Evolutionary conservation across 2,329 filamentous ascomycete species (phyloP).

Genomic region (Xylariaceae sp.): DNA sequence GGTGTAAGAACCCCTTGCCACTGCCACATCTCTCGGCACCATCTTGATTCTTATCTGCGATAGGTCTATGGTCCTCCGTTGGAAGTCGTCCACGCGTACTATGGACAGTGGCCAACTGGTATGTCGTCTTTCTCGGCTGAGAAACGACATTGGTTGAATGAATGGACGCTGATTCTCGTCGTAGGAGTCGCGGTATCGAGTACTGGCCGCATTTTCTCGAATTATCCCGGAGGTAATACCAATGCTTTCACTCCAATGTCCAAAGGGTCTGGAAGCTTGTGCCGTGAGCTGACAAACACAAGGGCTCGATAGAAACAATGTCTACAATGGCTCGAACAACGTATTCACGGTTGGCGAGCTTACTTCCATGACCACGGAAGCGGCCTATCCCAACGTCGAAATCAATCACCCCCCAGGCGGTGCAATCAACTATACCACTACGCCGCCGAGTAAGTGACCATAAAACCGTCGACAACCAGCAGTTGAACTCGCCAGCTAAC

Average conservation of each 20-base stretch:
- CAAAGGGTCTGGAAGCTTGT: too few species aligned
- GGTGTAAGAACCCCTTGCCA: constrained; percentile 15
- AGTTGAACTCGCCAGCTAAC: background rate
- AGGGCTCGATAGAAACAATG: constrained; percentile 44
- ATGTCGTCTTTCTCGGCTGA: background rate
- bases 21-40: background rate
- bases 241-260: too few species aligned
- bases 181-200: constrained; percentile 45
- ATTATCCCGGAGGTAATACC: constrained; percentile 42
- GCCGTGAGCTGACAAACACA: background rate
- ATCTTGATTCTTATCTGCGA: background rate
- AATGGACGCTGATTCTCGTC: background rate
- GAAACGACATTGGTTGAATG: background rate
- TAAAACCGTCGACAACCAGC: too few species aligned
- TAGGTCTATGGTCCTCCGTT: constrained; percentile 37
- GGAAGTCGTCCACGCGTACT: constrained; percentile 46
- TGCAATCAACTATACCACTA: constrained; percentile 46
- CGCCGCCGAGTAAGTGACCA: constrained; percentile 32
- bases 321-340: constrained; percentile 31
- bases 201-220: constrained; percentile 46
- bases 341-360: constrained; percentile 41
- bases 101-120: constrained; percentile 44
- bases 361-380: constrained; percentile 23
- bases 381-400: constrained; percentile 25
- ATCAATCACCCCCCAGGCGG: constrained; percentile 43